Base-by-base conservation (phyloP, 345 rosid species). In the Excoecaria cochinchinensis region DNA sequence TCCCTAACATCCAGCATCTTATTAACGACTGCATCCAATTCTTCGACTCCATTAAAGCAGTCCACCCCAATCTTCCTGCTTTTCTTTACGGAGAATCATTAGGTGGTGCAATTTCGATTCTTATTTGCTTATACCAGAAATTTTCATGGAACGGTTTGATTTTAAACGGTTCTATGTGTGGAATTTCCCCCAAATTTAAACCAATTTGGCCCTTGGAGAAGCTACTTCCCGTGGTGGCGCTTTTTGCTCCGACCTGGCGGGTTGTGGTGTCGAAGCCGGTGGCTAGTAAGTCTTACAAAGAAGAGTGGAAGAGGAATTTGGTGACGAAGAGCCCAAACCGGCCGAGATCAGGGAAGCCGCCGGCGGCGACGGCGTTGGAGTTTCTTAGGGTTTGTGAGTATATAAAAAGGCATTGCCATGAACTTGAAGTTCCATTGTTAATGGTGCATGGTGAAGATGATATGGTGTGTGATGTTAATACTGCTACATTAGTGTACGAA, bases 131-230 rank as follows among this genome's bases (percentile, higher is more conserved):
- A 11, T 24, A 73, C 17, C 74, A 82, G 16, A 77, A 68, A 24
- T 56, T 42, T 46, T 70, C 52, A 52, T 82, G 85, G 85, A 55
- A 73, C 67, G 80, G 83, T 1, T 74, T 82, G 51, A 74, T 82
- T n/a, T 62, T 82, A 70, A 82, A 62, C 16, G 78, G 85, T 14
- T 46, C 83, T 14, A 76, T 79, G 85, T 82, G 85, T 72, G 85
- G 81, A 0, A 73, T 82, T 76, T 79, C 85, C 12, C 25, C 77
- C 0, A 82, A 73, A 38, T 82, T 76, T 6, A 82, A 77, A 44
- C 85, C 85, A 2, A 60, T 48, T n/a, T 66, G 81, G 81, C 83
- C 78, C 0, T 9, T 76, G 0, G 82, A 76, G 80, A 76, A 73
- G 55, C 61, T 82, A 15, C 83, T 82, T 36, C 85, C 74, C 1